phyloP scores from a whole-genome alignment of 139 green algal species.

The Gonium pectorale region DNA sequence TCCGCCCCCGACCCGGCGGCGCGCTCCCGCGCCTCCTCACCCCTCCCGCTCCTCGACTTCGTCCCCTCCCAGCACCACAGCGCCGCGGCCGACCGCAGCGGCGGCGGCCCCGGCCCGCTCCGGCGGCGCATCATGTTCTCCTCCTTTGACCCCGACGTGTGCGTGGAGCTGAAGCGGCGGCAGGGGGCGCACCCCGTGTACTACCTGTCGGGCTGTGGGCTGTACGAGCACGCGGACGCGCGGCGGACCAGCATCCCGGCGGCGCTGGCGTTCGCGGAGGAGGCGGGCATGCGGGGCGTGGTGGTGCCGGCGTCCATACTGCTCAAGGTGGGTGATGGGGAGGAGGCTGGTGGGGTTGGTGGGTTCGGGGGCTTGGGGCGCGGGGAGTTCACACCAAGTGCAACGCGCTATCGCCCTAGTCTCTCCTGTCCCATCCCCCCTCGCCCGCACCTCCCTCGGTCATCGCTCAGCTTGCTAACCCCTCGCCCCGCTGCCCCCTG shows the following conservation, averaged over 20 bases:
- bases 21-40: neutral
- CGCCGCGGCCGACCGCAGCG: constrained; percentile 6
- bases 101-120: neutral
- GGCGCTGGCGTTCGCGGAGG: constrained; percentile 72
- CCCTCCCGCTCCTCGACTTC: neutral
- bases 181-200: constrained; percentile 75
- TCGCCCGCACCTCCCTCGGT: no score
- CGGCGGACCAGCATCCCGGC: constrained; percentile 76
- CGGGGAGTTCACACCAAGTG: no score
- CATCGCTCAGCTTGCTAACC: neutral
- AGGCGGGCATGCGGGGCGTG: constrained; percentile 72
- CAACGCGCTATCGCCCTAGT: no score
- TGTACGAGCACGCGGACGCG: constrained; percentile 71
- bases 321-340: constrained; percentile 9
- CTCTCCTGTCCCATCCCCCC: no score
- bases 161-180: constrained; percentile 57
- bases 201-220: constrained; percentile 80
- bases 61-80: no score
- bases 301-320: constrained; percentile 56
- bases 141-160: constrained; percentile 91
- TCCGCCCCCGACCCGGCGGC: neutral
- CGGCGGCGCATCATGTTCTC: constrained; percentile 74
- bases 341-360: neutral
- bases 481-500: neutral
- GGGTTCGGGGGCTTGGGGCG: neutral